Conservation (phyloP, 106 monocot species). For the Gastrodia elata region DNA sequence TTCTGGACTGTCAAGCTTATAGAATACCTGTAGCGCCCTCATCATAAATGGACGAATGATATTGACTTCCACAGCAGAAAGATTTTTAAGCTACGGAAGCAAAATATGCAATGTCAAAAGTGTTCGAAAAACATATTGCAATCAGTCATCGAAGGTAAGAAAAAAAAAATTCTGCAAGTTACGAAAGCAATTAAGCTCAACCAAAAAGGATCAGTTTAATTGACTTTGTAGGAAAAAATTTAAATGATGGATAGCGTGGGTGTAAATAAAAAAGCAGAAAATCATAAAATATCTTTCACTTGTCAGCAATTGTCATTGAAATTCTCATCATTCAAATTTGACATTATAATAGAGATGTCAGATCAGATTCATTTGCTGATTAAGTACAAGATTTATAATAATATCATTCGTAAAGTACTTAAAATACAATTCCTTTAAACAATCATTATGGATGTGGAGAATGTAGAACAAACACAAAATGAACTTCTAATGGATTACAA, state of each 20-base stretch:
- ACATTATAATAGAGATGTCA: not conserved
- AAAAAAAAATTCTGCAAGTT: not conserved
- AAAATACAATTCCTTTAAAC: not conserved
- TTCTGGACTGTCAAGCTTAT: constrained; percentile 82
- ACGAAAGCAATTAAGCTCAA: not conserved
- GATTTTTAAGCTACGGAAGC: constrained; percentile 84
- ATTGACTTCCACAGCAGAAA: constrained; percentile 97
- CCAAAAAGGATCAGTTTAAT: not conserved
- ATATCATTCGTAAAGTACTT: not conserved
- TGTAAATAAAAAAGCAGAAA: not conserved
- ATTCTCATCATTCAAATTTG: not conserved
- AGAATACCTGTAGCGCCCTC: constrained; percentile 85
- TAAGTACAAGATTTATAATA: not conserved
- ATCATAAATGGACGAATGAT: constrained; percentile 84
- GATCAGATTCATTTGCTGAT: not conserved
- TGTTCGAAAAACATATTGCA: not conserved
- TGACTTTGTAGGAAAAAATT: not conserved
- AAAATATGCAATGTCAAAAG: not conserved
- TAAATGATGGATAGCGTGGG: not conserved
- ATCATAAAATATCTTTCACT: not conserved
- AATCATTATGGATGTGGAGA: not conserved
- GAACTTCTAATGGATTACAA: not conserved
- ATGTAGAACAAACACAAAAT: not conserved
- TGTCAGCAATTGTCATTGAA: not conserved
- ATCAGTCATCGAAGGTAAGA: not conserved